These are phyloP conservation scores for Cyclotella choctawhatcheeana DNA, from an alignment of 108 stramenopile species.

Conservation along the genomic window DNA sequence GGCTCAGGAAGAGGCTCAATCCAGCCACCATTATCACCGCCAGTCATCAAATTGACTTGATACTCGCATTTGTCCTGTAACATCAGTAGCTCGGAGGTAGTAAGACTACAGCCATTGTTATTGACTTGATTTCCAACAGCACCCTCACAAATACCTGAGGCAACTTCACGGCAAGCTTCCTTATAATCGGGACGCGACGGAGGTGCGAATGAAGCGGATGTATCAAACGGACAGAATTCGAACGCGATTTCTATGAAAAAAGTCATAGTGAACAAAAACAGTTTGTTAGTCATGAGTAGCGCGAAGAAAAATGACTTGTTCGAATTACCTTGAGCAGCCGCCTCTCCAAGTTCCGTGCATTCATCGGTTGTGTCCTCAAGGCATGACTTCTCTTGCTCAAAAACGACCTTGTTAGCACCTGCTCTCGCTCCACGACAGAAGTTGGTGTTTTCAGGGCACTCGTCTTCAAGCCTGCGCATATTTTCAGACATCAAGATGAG, in stretches of 20 bases:
- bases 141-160: slow-evolving; percentile 9
- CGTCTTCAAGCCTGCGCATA: neutral
- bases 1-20: too few relatives aligned
- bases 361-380: slow-evolving; percentile 9
- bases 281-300: too few relatives aligned
- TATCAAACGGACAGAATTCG: neutral
- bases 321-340: slow-evolving; percentile 15
- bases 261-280: too few relatives aligned
- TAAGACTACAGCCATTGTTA: neutral
- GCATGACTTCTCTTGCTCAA: slow-evolving; percentile 6
- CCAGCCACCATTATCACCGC: neutral
- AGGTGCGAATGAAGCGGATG: neutral
- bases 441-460: neutral
- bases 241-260: slow-evolving; percentile 5
- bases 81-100: neutral
- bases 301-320: too few relatives aligned
- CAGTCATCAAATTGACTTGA: slow-evolving; percentile 4
- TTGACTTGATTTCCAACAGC: slow-evolving; percentile 1
- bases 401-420: slow-evolving; percentile 4
- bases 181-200: neutral
- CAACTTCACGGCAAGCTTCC: slow-evolving; percentile 17
- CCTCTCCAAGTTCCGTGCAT: slow-evolving; percentile 14
- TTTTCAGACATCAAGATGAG: too few relatives aligned
- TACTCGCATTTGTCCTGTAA: slow-evolving; percentile 11
- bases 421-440: slow-evolving; percentile 7